Base-by-base conservation (phyloP, 139 green algal species). In the Chlorella sp. region DNA sequence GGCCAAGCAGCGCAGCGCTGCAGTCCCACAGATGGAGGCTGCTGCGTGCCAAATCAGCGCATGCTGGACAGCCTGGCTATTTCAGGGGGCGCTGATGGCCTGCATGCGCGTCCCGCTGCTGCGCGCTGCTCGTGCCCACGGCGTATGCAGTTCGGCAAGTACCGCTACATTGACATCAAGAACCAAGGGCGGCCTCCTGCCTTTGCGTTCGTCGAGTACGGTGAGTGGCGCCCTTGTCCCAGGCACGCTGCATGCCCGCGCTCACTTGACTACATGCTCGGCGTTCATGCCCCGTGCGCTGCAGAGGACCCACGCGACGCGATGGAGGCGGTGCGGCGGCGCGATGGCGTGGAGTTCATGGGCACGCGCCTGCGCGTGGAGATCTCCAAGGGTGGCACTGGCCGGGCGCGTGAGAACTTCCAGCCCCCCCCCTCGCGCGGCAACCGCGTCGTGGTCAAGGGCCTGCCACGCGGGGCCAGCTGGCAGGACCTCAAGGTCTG, bases 401-500 rank as follows among this genome's bases (percentile, higher is more conserved):
- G 31, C 29, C 17, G 20, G n/a, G 69, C 35, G 2, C 24, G 6
- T 24, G 32, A 29, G 30, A 80, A 30, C 62, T 72, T 51, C 49
- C 69, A 6, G 2, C 79, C 79, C 14, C 72, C 74, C 42, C 69
- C 72, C 33, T 50, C 69, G 62, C 83, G 78, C 24, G 67, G 71
- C 31, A 89, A 77, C 69, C 69, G 69, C 49, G 75, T 88, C 5
- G 59, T 88, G 0, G 85, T 96, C 24, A 87, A 88, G 68, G 80
- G 77, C n/a, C 85, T 97, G 42, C 91, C 91, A 24, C 69, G 79
- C 1, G 82, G 76, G 0, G 88, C 88, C 23, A 89, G 77, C 72
- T 97, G 91, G 91, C 91, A 97, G 75, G 91, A 97, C 75, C 77
- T 97, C 22, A 97, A 97, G 84, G 90, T n/a, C n/a, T n/a, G n/a